Base-by-base conservation (phyloP, 352 stramenopile genomes). In the Peronospora farinosa region DNA sequence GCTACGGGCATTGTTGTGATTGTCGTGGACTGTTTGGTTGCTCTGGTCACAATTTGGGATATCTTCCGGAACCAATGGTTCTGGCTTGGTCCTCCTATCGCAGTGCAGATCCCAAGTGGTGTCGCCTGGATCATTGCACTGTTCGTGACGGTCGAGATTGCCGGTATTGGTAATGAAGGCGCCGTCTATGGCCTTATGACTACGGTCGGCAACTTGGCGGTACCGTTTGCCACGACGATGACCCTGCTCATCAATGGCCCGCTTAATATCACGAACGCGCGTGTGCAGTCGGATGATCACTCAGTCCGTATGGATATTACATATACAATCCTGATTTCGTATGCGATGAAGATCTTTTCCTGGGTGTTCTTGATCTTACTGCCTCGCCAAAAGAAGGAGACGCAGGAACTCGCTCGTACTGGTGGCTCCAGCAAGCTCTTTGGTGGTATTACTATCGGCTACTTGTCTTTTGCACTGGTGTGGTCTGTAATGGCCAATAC, bases 31-130 rank as follows among this genome's bases (percentile, higher is more conserved):
- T 60, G 40, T 23, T 40, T 65, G 0, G 61, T 69, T 9, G 53
- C 64, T 9, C 40, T 80, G 25, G 51, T 77, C 10, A 77, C 67
- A 1, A 48, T 66, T 15, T 77, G 67, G 64, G 61, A 79, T 48
- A 51, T 76, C 19, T 54, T 77, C 39, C 65, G 67, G n/a, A 65
- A 63, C 40, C 57, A 69, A 40, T 78, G 68, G 68, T 74, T 76
- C 54, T 72, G 54, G 53, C 51, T 74, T 4, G 67, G 60, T 28
- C 51, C 61, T 33, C 51, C 66, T 15, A 61, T 78, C 25, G 54
- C 69, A 10, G 65, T 75, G 35, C 45, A 70, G 21, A 11, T 77
- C 10, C 65, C 69, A 0, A 51, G 33, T 7, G 65, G 64, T 28
- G 56, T 82, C 19, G 54, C 54, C 33, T 78, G 65, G 42, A 70